Conservation (phyloP, 2,329 filamentous ascomycete genomes). For the Fusarium nodosum region DNA sequence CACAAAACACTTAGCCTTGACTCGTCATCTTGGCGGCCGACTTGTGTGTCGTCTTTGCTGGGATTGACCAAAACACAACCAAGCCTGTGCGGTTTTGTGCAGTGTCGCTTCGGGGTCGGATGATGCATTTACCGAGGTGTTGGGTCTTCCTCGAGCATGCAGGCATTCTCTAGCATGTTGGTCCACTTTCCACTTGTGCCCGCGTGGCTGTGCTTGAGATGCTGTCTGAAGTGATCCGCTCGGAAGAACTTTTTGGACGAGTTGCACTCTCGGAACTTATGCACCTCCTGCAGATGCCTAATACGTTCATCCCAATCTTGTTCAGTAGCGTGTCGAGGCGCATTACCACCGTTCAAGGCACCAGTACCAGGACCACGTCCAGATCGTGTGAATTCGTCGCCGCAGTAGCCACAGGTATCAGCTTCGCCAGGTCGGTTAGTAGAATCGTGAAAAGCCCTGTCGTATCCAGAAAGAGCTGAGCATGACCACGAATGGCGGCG, state of each 20-base stretch:
- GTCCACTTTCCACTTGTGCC: constrained; percentile 99
- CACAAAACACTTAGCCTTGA: constrained; percentile 28
- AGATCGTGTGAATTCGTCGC: constrained; percentile 81
- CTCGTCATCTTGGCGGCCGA: constrained; percentile 38
- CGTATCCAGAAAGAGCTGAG: constrained; percentile 81
- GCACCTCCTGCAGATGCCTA: constrained; percentile 87
- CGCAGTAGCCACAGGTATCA: constrained; percentile 95
- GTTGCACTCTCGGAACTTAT: constrained; percentile 99
- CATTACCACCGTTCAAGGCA: constrained; percentile 53
- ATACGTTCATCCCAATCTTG: constrained; percentile 90
- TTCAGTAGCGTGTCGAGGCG: constrained; percentile 71
- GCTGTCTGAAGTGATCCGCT: constrained; percentile 97
- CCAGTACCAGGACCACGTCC: constrained; percentile 58
- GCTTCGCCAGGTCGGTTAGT: constrained; percentile 73
- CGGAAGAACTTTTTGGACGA: constrained; percentile 98
- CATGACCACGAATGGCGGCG: constrained; percentile 97
- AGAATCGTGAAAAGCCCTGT: constrained; percentile 89
- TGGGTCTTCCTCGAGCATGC: constrained; percentile 88
- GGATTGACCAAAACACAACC: neutral
- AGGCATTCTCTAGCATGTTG: constrained; percentile 96
- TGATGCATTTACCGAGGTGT: constrained; percentile 50
- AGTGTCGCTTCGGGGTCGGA: constrained; percentile 6
- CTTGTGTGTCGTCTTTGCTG: constrained; percentile 12
- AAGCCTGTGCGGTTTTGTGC: constrained; percentile 5
- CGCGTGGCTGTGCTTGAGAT: constrained; percentile 96